Evolutionary conservation across 139 green algal genomes (phyloP).

Genomic region (Spirogloea muscicola): DNA sequence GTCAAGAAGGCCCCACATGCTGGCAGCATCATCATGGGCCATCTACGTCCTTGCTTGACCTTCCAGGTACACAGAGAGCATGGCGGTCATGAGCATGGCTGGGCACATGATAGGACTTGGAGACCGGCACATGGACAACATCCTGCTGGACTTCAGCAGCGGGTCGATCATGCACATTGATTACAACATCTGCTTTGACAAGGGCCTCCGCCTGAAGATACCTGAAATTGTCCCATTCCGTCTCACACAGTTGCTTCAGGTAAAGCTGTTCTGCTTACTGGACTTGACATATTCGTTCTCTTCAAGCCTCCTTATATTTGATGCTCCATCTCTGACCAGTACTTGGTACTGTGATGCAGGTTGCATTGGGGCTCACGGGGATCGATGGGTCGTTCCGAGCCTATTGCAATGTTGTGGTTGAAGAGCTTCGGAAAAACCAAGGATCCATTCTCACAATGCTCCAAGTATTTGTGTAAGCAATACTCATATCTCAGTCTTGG

Average conservation of each 20-base stretch:
- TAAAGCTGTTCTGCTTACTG: no score
- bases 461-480: no score
- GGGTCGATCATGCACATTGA: constrained; percentile 66
- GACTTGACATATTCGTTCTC: no score
- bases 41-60: not conserved
- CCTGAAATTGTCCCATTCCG: constrained; percentile 91
- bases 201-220: constrained; percentile 62
- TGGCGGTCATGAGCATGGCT: constrained; percentile 68
- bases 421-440: no score
- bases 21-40: no score
- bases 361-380: constrained; percentile 52
- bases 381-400: constrained; percentile 57
- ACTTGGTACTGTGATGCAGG: no score
- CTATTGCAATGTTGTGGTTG: constrained; percentile 44
- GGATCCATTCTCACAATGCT: no score
- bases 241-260: constrained; percentile 65
- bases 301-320: no score
- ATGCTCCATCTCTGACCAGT: no score
- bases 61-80: constrained; percentile 52
- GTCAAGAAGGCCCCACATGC: no score
- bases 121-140: constrained; percentile 87
- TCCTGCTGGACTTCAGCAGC: constrained; percentile 64
- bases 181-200: constrained; percentile 68
- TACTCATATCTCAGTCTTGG: no score
- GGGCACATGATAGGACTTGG: constrained; percentile 83